phyloP scores from a whole-genome alignment of 306 rosid species.

The Adenanthera pavonina region DNA sequence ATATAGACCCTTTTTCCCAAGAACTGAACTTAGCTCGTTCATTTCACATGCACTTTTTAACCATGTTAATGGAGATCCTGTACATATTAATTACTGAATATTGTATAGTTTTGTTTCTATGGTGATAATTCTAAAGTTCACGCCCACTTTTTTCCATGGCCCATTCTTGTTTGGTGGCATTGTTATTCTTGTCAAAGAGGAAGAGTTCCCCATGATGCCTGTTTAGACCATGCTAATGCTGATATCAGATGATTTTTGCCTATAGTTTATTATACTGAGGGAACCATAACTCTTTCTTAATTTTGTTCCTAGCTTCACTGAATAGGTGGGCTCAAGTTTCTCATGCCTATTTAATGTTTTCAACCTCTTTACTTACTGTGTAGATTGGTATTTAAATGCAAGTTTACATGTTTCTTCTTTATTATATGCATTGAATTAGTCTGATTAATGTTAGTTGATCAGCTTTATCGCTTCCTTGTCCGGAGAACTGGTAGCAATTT shows the following conservation, averaged over 20 bases:
- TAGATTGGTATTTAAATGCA: neutral
- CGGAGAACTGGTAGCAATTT: conserved; percentile 84
- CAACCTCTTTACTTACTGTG: neutral
- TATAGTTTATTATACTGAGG: conserved; percentile 53
- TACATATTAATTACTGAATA: neutral
- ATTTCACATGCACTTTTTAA: neutral
- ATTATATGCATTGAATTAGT: neutral
- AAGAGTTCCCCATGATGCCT: conserved; percentile 47
- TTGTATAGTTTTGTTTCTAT: neutral
- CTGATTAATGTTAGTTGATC: conserved; percentile 35
- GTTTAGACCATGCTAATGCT: conserved; percentile 78
- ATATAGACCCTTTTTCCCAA: neutral
- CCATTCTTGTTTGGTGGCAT: neutral
- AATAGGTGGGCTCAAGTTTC: neutral
- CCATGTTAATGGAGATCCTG: neutral
- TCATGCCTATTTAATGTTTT: neutral
- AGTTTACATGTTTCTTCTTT: neutral
- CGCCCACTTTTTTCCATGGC: neutral
- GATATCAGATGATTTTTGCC: conserved; percentile 54
- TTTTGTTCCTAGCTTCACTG: neutral
- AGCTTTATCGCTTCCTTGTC: conserved; percentile 90
- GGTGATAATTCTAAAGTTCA: neutral
- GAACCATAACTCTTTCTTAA: conserved; percentile 37
- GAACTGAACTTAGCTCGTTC: neutral
- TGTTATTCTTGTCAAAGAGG: neutral